Evolutionary conservation across 306 rosid species (phyloP).

Genomic region (Lablab purpureus): DNA sequence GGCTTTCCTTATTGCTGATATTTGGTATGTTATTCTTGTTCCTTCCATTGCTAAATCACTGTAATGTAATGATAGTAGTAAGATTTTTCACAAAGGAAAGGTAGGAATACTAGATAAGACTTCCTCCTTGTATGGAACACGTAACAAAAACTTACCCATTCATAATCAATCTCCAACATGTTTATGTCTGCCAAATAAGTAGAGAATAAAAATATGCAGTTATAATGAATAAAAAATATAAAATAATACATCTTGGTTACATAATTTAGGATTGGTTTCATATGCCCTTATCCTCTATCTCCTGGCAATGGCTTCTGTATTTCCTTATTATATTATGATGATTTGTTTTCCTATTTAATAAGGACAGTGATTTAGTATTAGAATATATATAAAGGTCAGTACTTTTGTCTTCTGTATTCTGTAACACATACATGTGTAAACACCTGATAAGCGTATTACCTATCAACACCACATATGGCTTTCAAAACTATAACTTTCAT

Average conservation of each 20-base stretch:
- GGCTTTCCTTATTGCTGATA: neutral
- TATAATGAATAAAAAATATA: neutral
- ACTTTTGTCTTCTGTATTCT: neutral
- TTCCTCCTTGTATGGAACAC: neutral
- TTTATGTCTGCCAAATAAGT: slow-evolving; percentile 3
- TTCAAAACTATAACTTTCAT: neutral
- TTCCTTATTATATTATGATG: neutral
- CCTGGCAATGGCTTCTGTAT: neutral
- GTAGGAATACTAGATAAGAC: neutral
- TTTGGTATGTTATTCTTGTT: neutral
- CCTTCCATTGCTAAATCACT: slow-evolving; percentile 2
- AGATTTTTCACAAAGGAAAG: neutral
- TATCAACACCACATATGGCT: neutral
- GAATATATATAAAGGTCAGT: neutral
- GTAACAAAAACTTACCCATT: neutral
- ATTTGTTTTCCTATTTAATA: neutral
- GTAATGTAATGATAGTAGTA: neutral
- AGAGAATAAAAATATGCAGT: neutral
- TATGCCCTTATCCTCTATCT: neutral
- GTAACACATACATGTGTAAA: neutral
- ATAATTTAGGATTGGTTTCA: neutral
- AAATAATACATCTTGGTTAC: neutral
- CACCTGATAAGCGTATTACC: too few relatives aligned
- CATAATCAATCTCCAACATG: neutral
- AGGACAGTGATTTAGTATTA: neutral